phyloP scores from a whole-genome alignment of 2,329 filamentous ascomycete genomes.

The Fusarium sp. region DNA sequence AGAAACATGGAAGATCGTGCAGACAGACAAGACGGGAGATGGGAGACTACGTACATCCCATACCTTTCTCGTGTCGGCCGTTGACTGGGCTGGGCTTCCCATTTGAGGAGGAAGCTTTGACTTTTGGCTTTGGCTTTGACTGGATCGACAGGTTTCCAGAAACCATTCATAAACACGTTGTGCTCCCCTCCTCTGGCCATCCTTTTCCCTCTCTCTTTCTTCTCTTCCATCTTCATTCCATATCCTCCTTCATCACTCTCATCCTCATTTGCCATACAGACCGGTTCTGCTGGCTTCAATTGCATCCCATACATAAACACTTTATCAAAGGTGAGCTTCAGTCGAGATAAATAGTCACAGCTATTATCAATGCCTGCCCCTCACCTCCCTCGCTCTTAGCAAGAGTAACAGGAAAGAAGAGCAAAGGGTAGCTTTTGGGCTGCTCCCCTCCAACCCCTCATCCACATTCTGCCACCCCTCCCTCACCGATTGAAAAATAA shows the following conservation, averaged over 20 bases:
- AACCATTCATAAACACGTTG: slow-evolving; percentile 42
- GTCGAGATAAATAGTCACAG: slow-evolving; percentile 24
- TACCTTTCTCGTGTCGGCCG: slow-evolving; percentile 34
- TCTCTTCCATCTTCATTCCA: slow-evolving; percentile 28
- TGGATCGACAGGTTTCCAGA: slow-evolving; percentile 31
- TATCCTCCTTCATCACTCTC: not conserved
- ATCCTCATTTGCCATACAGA: slow-evolving; percentile 27
- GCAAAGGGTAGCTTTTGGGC: no score
- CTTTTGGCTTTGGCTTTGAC: slow-evolving; percentile 22
- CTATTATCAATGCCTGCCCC: slow-evolving; percentile 32
- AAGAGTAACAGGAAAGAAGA: slow-evolving; percentile 12
- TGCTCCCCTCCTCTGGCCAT: slow-evolving; percentile 27
- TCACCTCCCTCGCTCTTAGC: slow-evolving; percentile 5
- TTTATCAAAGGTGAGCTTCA: slow-evolving; percentile 41
- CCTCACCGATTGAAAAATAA: slow-evolving; percentile 39
- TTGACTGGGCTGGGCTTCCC: slow-evolving; percentile 28
- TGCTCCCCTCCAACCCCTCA: slow-evolving; percentile 29
- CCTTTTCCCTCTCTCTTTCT: slow-evolving; percentile 10
- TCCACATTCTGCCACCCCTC: slow-evolving; percentile 37
- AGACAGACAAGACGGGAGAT: slow-evolving; percentile 5
- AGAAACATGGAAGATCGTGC: slow-evolving; percentile 25
- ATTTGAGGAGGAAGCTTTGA: not conserved
- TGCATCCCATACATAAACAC: slow-evolving; percentile 28
- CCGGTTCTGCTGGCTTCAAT: slow-evolving; percentile 33
- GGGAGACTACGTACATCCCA: slow-evolving; percentile 31